phyloP scores from a whole-genome alignment of 345 rosid genomes.

The Odontarrhena argentea region DNA sequence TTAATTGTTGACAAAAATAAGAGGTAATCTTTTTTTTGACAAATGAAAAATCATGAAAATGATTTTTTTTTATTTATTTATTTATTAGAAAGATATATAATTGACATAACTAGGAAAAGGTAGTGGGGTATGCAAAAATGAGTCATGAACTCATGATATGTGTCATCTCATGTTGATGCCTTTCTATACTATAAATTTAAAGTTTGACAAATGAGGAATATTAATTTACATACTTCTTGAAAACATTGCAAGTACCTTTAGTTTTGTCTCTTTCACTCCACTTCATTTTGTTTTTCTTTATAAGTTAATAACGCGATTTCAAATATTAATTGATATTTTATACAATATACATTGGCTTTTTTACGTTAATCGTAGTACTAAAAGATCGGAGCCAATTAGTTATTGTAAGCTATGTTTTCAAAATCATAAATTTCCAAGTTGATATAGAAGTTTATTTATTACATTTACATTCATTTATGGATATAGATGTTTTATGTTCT shows the following conservation, averaged over 20 bases:
- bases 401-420: not conserved
- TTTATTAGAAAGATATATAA: not conserved
- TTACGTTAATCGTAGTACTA: conserved; percentile 3
- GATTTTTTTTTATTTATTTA: too few relatives aligned
- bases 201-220: conserved; percentile 7
- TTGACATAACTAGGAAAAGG: not conserved
- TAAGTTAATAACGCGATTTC: not conserved
- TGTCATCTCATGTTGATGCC: conserved; percentile 27
- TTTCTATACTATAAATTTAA: conserved; percentile 23
- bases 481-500: not conserved
- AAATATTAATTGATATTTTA: conserved; percentile 1
- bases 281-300: not conserved
- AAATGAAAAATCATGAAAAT: too few relatives aligned
- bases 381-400: conserved; percentile 1
- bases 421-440: conserved; percentile 1
- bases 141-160: conserved; percentile 19
- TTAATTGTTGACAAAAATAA: too few relatives aligned
- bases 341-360: conserved; percentile 16
- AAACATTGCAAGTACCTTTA: conserved; percentile 1
- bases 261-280: conserved; percentile 22
- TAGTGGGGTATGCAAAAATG: conserved; percentile 5
- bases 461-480: not conserved
- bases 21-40: too few relatives aligned
- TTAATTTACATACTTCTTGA: not conserved
- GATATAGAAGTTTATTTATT: too few relatives aligned